Percentiles rank a stretch among this genome's conserved stretches.
Conservation (phyloP, 768 basidiomycete genomes). For the Pulveroboletus sp. region DNA sequence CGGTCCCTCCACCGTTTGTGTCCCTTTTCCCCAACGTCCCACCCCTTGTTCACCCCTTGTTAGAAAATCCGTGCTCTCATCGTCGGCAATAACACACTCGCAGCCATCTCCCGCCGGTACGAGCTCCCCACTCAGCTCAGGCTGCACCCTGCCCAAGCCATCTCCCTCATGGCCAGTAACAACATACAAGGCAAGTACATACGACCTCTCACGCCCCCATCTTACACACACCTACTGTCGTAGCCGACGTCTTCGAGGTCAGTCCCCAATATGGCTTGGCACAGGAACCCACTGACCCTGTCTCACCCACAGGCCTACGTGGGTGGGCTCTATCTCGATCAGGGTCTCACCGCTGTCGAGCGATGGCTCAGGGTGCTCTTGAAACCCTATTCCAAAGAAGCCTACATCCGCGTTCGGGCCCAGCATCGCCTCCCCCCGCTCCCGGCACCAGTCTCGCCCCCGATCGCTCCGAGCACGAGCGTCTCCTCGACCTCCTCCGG, state of each 20-base stretch:
- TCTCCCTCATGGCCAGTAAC: conserved; percentile 62
- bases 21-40: background rate
- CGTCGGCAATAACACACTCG: conserved; percentile 71
- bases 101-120: conserved; percentile 66
- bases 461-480: conserved; percentile 14
- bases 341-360: conserved; percentile 54
- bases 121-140: conserved; percentile 56
- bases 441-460: conserved; percentile 26
- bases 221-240: too few relatives aligned
- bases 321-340: conserved; percentile 72
- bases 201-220: too few relatives aligned
- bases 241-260: conserved; percentile 81
- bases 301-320: conserved; percentile 57
- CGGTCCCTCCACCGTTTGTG: conserved; percentile 63
- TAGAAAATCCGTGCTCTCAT: conserved; percentile 79
- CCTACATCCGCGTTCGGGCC: conserved; percentile 58
- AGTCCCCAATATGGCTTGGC: conserved; percentile 20
- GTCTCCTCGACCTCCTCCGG: conserved; percentile 14
- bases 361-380: conserved; percentile 62
- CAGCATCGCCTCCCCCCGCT: conserved; percentile 63
- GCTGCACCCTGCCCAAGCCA: conserved; percentile 68
- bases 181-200: conserved; percentile 66
- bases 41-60: too few relatives aligned
- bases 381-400: conserved; percentile 55
- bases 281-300: background rate